Evolutionary conservation across 2,329 filamentous ascomycete genomes (phyloP).

Genomic region (Phialemoniopsis sp.): DNA sequence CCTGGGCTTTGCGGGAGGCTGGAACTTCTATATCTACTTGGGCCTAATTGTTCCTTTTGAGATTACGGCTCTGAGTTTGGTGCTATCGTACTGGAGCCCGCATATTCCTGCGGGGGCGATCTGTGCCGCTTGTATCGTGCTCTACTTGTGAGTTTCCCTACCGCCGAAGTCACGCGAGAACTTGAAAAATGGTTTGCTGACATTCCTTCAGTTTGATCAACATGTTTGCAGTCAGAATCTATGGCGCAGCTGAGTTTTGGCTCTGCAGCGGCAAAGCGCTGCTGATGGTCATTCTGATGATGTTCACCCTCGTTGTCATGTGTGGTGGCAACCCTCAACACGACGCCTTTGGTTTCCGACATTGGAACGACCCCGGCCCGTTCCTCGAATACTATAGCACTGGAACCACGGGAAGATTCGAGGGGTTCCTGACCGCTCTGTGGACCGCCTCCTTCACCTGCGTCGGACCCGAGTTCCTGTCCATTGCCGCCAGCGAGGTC

Average conservation of each 20-base stretch:
- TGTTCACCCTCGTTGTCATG: constrained; percentile 37
- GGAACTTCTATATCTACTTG: constrained; percentile 72
- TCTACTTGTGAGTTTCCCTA: no score
- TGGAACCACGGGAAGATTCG: constrained; percentile 52
- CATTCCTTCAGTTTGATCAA: constrained; percentile 31
- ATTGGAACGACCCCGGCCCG: constrained; percentile 48
- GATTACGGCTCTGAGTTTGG: constrained; percentile 42
- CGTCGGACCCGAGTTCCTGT: constrained; percentile 57
- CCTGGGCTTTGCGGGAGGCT: constrained; percentile 68
- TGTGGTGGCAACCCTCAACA: constrained; percentile 36
- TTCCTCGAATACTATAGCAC: constrained; percentile 48
- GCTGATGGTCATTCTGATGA: constrained; percentile 22
- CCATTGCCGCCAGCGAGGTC: constrained; percentile 46
- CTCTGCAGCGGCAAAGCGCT: constrained; percentile 34
- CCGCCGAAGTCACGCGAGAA: no score
- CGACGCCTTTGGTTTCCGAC: constrained; percentile 25
- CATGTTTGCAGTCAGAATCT: constrained; percentile 33
- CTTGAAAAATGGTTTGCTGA: no score
- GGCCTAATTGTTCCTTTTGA: constrained; percentile 65
- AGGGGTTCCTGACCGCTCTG: constrained; percentile 60
- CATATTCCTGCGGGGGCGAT: constrained; percentile 43
- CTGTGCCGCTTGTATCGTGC: constrained; percentile 49
- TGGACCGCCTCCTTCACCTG: constrained; percentile 59
- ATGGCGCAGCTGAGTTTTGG: constrained; percentile 41
- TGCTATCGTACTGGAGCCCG: constrained; percentile 40